Conservation (phyloP, 176 grass and related monocot species). For the barley (Hordeum vulgare) region MorexV3_pseudomolecules_assembly NC_058523.1:547152455-547152954, state of each 20-base stretch:
- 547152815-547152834: neutral
- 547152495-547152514: constrained; percentile 24
- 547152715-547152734: constrained; percentile 95
- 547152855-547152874: neutral
- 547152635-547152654: constrained; percentile 81
- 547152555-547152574: constrained; percentile 91
- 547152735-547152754: neutral
- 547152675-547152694: constrained; percentile 82
- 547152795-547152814: constrained; percentile 21
- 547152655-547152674: constrained; percentile 74
- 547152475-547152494: constrained; percentile 35
- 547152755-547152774: neutral
- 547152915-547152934: neutral
- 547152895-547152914: constrained; percentile 21
- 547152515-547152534: constrained; percentile 59
- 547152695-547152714: constrained; percentile 54
- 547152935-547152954: neutral
- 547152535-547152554: constrained; percentile 92
- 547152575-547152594: constrained; percentile 89
- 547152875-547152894: neutral
- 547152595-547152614: constrained; percentile 69
- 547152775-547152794: constrained; percentile 12
- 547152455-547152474: constrained; percentile 69
- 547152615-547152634: constrained; percentile 87
- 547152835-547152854: neutral